phyloP scores from a whole-genome alignment of 2,329 filamentous ascomycete species.

The Alternaria dauci region DNA sequence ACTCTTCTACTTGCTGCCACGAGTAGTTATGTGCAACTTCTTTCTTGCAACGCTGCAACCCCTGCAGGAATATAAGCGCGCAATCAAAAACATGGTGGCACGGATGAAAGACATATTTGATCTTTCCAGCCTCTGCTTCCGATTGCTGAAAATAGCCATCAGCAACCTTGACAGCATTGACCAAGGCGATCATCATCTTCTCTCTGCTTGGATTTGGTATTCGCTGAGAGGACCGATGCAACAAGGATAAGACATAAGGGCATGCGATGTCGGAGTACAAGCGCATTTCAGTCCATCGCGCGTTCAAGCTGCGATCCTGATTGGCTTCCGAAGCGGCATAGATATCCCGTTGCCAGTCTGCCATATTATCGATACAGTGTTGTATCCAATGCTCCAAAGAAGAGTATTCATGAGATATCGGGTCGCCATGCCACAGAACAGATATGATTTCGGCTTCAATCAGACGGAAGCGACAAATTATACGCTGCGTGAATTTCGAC shows the following conservation, averaged over 20 bases:
- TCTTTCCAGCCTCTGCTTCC: conserved; percentile 44
- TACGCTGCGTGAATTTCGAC: conserved; percentile 47
- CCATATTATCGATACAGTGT: conserved; percentile 34
- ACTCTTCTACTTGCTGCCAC: conserved; percentile 40
- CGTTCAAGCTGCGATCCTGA: conserved; percentile 32
- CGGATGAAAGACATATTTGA: conserved; percentile 52
- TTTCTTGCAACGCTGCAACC: conserved; percentile 41
- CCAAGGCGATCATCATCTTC: conserved; percentile 41
- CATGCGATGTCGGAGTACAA: conserved; percentile 46
- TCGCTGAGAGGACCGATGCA: conserved; percentile 42
- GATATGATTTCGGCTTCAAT: conserved; percentile 48
- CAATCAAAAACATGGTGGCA: conserved; percentile 48
- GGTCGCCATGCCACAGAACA: conserved; percentile 43
- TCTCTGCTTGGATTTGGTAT: conserved; percentile 37
- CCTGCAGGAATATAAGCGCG: conserved; percentile 45
- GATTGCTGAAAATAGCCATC: conserved; percentile 45
- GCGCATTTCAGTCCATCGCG: conserved; percentile 48
- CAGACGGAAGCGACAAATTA: conserved; percentile 46
- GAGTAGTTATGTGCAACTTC: conserved; percentile 40
- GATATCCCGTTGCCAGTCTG: conserved; percentile 44
- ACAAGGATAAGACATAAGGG: conserved; percentile 42
- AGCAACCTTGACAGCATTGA: conserved; percentile 43
- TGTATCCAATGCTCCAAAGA: conserved; percentile 44
- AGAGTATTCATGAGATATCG: conserved; percentile 35
- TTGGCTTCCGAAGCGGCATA: conserved; percentile 40